These are phyloP conservation scores for Cordyceps cicadae DNA, from an alignment of 2,329 filamentous ascomycete genomes.

Conservation along the genomic window DNA sequence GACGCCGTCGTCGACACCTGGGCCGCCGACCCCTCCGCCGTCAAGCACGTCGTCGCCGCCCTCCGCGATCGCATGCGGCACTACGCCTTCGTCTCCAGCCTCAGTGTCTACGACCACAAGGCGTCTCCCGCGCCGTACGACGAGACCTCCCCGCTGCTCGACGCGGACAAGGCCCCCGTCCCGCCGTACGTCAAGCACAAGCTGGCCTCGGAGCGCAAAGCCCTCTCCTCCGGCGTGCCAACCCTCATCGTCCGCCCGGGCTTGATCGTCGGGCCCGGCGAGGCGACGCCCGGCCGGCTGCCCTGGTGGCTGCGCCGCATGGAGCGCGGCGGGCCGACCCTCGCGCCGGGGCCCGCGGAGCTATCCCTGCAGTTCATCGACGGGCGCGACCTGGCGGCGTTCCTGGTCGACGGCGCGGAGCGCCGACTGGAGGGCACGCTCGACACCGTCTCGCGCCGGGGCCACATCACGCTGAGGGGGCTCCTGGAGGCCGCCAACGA, in stretches of 20 bases:
- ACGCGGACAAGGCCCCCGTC: not conserved
- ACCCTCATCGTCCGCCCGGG: conserved; percentile 9
- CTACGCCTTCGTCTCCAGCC: conserved; percentile 15
- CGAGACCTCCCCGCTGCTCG: conserved; percentile 12
- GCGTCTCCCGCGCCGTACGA: not conserved
- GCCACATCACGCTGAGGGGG: not conserved
- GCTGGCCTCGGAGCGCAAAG: conserved; percentile 4
- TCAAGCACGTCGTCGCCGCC: conserved; percentile 12
- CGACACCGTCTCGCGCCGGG: not conserved
- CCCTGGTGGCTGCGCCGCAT: conserved; percentile 11
- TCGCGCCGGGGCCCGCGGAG: conserved; percentile 12
- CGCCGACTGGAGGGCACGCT: conserved; percentile 2
- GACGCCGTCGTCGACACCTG: conserved; percentile 17
- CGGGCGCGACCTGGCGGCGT: conserved; percentile 12
- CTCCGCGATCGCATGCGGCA: conserved; percentile 13
- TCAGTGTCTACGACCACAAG: conserved; percentile 12
- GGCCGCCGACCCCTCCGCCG: conserved; percentile 12
- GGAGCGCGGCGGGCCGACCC: conserved; percentile 7
- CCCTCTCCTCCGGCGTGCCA: not conserved
- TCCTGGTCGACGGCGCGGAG: conserved; percentile 12
- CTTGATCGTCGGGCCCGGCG: conserved; percentile 11
- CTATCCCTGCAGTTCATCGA: conserved; percentile 13
- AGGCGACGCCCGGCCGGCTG: conserved; percentile 2
- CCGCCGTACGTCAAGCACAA: conserved; percentile 10
- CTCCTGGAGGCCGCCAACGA: conserved; percentile 9